Evolutionary conservation across 495 filamentous ascomycete species (phyloP).

Genomic region (Daldinia concentrica): DNA sequence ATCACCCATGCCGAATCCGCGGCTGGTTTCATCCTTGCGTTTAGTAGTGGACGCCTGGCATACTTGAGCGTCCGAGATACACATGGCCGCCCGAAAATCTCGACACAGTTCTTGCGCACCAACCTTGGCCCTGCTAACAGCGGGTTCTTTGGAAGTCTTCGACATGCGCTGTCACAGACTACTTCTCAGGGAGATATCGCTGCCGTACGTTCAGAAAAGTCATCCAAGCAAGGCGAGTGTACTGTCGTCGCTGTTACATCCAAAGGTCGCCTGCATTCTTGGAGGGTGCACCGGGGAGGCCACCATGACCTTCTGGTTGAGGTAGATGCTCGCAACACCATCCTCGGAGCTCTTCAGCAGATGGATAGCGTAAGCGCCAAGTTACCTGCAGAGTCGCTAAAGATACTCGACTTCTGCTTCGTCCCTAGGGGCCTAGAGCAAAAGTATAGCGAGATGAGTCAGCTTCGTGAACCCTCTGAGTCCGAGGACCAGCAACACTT

Average conservation of each 20-base stretch:
- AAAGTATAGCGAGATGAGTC: slow-evolving; percentile 54
- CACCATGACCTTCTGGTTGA: slow-evolving; percentile 65
- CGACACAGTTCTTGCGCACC: slow-evolving; percentile 75
- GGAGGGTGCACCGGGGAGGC: slow-evolving; percentile 87
- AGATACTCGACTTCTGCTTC: slow-evolving; percentile 60
- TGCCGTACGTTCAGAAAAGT: slow-evolving; percentile 74
- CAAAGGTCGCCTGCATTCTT: slow-evolving; percentile 78
- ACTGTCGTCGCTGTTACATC: slow-evolving; percentile 80
- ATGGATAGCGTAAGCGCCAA: slow-evolving; percentile 40
- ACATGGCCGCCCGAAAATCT: slow-evolving; percentile 84
- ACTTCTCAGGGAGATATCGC: slow-evolving; percentile 76
- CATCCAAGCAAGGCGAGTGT: slow-evolving; percentile 80
- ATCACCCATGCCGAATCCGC: slow-evolving; percentile 81
- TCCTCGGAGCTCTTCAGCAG: slow-evolving; percentile 48
- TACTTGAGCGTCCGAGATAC: slow-evolving; percentile 84
- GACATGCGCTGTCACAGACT: slow-evolving; percentile 72
- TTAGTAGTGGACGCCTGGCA: slow-evolving; percentile 84
- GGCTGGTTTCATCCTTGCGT: slow-evolving; percentile 82
- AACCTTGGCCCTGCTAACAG: slow-evolving; percentile 57
- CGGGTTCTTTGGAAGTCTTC: slow-evolving; percentile 80
- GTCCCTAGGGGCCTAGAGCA: slow-evolving; percentile 54
- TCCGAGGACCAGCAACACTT: slow-evolving; percentile 58
- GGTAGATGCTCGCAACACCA: slow-evolving; percentile 49
- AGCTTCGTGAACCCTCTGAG: slow-evolving; percentile 51
- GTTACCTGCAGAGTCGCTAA: slow-evolving; percentile 52